These are phyloP conservation scores for Acacia crassicarpa DNA, from an alignment of 306 rosid genomes.

Conservation along the genomic window DNA sequence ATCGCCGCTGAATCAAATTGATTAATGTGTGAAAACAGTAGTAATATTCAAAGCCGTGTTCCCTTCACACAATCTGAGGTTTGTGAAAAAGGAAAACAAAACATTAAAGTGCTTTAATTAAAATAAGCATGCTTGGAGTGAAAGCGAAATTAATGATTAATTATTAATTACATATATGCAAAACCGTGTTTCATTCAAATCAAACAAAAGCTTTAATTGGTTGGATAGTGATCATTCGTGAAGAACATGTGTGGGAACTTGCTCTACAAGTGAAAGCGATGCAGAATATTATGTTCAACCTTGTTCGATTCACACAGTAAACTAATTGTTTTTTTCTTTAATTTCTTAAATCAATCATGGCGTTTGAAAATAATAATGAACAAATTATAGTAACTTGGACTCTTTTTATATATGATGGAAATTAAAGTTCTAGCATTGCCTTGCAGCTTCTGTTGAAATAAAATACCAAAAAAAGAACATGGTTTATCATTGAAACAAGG, in stretches of 20 bases:
- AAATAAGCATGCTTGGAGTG: constrained; percentile 16
- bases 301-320: background rate
- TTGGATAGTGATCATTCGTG: constrained; percentile 2
- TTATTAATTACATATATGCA: background rate
- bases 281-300: background rate
- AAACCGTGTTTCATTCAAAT: constrained; percentile 35
- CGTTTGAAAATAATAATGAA: constrained; percentile 29
- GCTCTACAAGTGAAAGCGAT: constrained; percentile 5
- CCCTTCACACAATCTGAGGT: background rate
- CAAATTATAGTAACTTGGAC: constrained; percentile 22
- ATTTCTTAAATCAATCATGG: constrained; percentile 28
- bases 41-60: background rate
- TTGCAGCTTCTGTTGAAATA: constrained; percentile 14
- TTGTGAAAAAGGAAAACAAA: constrained; percentile 1
- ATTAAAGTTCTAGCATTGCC: constrained; percentile 11
- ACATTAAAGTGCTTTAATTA: constrained; percentile 21
- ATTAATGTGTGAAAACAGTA: background rate
- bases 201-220: constrained; percentile 11
- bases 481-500: constrained; percentile 5
- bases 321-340: background rate
- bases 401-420: background rate
- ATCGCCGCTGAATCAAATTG: background rate
- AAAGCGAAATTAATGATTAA: constrained; percentile 28
- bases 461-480: background rate
- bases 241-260: background rate